phyloP scores from a whole-genome alignment of 2,329 filamentous ascomycete species.

The Aspergillus flavus region DNA sequence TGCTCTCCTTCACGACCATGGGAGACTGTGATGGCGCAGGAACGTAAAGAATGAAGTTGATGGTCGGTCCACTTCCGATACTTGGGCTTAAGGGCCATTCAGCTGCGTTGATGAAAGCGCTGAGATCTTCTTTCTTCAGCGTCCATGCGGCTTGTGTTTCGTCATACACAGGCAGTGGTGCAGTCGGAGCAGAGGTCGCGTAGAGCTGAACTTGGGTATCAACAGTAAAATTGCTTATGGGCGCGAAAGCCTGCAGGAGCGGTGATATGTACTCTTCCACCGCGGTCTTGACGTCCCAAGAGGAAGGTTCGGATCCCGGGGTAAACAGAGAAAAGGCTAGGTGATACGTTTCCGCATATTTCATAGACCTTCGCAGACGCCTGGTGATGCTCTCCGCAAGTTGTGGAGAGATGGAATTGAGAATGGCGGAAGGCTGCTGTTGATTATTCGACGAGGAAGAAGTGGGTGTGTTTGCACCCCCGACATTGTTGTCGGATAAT shows the following conservation, averaged over 20 bases:
- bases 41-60: slow-evolving; percentile 94
- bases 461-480: slow-evolving; percentile 24
- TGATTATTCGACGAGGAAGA: slow-evolving; percentile 28
- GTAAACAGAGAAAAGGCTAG: slow-evolving; percentile 95
- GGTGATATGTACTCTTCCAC: slow-evolving; percentile 80
- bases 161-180: slow-evolving; percentile 60
- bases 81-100: slow-evolving; percentile 96
- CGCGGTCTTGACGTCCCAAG: slow-evolving; percentile 87
- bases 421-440: slow-evolving; percentile 34
- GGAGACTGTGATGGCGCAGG: slow-evolving; percentile 69
- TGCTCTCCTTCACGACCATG: slow-evolving; percentile 60
- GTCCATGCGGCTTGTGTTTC: slow-evolving; percentile 61
- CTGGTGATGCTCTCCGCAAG: slow-evolving; percentile 61
- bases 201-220: slow-evolving; percentile 97
- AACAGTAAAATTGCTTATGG: slow-evolving; percentile 93
- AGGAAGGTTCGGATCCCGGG: slow-evolving; percentile 73
- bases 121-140: slow-evolving; percentile 81
- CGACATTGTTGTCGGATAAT: slow-evolving; percentile 58
- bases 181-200: slow-evolving; percentile 67
- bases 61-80: slow-evolving; percentile 87
- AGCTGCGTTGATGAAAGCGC: slow-evolving; percentile 94
- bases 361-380: slow-evolving; percentile 81
- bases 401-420: slow-evolving; percentile 46
- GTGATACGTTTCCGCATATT: slow-evolving; percentile 92
- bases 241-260: slow-evolving; percentile 73